Percentiles rank a stretch among this genome's conserved stretches.
Evolutionary conservation across 2,329 filamentous ascomycete genomes (phyloP).

Genomic region (Cladosporium sp.): DNA sequence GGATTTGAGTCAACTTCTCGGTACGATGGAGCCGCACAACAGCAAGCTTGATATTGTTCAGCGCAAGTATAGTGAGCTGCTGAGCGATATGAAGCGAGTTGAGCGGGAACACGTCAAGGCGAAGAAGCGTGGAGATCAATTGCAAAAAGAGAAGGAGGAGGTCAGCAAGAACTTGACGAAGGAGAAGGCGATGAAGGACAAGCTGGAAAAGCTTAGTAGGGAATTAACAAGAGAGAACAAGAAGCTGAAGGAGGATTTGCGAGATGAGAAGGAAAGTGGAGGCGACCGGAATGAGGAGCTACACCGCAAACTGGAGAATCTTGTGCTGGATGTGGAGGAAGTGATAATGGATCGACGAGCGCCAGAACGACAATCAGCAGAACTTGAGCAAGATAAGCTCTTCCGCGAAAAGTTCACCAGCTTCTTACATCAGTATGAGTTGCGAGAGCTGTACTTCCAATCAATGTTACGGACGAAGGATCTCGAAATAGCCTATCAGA

Average conservation of each 20-base stretch:
- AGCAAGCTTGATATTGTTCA: conserved; percentile 88
- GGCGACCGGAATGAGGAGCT: conserved; percentile 77
- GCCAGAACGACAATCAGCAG: conserved; percentile 73
- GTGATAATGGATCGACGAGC: conserved; percentile 84
- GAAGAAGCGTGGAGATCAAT: conserved; percentile 87
- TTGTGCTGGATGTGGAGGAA: conserved; percentile 81
- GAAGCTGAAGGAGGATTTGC: conserved; percentile 89
- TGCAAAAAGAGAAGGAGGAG: conserved; percentile 96
- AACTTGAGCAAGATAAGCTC: conserved; percentile 87
- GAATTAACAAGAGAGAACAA: conserved; percentile 97
- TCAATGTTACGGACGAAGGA: conserved; percentile 90
- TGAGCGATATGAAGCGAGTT: conserved; percentile 91
- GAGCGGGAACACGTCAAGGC: conserved; percentile 93
- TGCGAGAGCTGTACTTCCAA: conserved; percentile 91
- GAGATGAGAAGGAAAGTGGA: conserved; percentile 80
- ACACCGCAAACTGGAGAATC: conserved; percentile 75
- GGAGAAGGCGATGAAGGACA: conserved; percentile 86
- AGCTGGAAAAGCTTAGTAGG: conserved; percentile 90
- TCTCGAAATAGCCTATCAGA: conserved; percentile 87
- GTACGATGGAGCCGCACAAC: conserved; percentile 83
- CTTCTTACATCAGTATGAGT: conserved; percentile 92
- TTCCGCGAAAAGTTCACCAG: conserved; percentile 82
- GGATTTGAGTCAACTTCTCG: conserved; percentile 80
- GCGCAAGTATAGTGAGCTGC: conserved; percentile 83
- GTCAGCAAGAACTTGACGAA: conserved; percentile 84